Base-by-base conservation (phyloP, 257 asterid species). In the Thymus mandschuricus region DNA sequence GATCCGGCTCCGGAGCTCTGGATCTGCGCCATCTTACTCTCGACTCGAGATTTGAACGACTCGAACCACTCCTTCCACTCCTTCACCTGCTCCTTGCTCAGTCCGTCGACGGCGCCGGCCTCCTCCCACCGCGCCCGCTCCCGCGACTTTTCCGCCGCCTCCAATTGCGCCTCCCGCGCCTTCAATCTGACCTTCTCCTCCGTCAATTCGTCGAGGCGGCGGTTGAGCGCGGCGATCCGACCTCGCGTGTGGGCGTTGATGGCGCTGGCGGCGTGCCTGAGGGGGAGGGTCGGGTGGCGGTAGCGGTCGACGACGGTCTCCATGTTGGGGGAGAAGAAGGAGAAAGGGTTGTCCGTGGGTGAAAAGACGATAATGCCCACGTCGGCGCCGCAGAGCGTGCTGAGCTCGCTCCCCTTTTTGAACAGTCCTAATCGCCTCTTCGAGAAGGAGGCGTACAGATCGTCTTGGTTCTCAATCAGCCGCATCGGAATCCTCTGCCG, bases 341-440 rank as follows among this genome's bases (percentile, higher is more conserved):
- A 78, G 31, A 40, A 69, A 1, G 78, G 82, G 4, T 71, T 64
- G 49, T 66, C 65, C 0, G 56, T 35, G 0, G 81, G 73, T 0
- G 81, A 71, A 29, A 70, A 76, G 0, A 76, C 40, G 3, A 76
- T 60, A 7, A 76, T 4, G n/a, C 77, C 81, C 3, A 71, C 13
- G 40, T 76, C 81, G 2, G 63, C 64, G 5, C 64, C 80, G 51
- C 80, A 75, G 1, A 75, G 75, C 3, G 67, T 70, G 67, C 71
- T 27, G 1, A 79, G 65, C 31, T 69, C 76, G 41, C 82, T 70
- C 0, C 78, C 81, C 55, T 76, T 76, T 2, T 72, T 63, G 67
- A 72, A 80, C 0, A 80, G 31, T 3, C 84, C 84, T 0, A 54
- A 11, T 0, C 81, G 81, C 5, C 81, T 75, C 52, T 77, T 77